Percentiles rank a stretch among this genome's conserved stretches.
Evolutionary conservation across 768 basidiomycete species (phyloP).

Genomic region (Leccinum arenicola): DNA sequence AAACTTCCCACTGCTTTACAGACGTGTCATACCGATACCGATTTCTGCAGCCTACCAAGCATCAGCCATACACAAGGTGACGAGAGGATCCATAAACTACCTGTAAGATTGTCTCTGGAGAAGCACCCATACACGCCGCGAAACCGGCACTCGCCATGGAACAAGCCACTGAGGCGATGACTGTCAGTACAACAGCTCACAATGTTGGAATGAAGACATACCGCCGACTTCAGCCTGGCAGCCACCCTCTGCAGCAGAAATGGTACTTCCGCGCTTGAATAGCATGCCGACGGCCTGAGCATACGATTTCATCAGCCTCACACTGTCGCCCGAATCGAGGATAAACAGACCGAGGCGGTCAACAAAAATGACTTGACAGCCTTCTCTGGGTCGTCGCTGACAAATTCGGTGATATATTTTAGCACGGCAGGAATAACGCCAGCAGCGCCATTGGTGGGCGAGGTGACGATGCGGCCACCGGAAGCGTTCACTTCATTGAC

Average conservation of each 20-base stretch:
- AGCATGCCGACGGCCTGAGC: constrained; percentile 86
- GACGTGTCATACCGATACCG: constrained; percentile 64
- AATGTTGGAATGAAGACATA: constrained; percentile 27
- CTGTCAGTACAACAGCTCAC: background rate
- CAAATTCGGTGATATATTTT: constrained; percentile 90
- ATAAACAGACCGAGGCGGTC: constrained; percentile 69
- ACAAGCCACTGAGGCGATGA: constrained; percentile 66
- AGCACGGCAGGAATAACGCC: constrained; percentile 92
- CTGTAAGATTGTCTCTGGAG: constrained; percentile 80
- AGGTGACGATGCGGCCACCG: constrained; percentile 92
- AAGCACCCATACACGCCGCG: constrained; percentile 91
- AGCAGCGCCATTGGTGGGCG: constrained; percentile 90
- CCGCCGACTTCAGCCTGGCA: constrained; percentile 96
- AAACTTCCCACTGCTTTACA: background rate
- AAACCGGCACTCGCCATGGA: constrained; percentile 96
- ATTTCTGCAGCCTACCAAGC: constrained; percentile 73
- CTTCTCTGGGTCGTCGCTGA: constrained; percentile 88
- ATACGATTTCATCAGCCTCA: constrained; percentile 9
- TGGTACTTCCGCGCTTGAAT: constrained; percentile 96
- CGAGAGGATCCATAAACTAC: constrained; percentile 32
- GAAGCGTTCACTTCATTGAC: constrained; percentile 94
- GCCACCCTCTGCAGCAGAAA: constrained; percentile 93
- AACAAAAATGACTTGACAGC: constrained; percentile 86
- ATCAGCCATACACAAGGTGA: background rate
- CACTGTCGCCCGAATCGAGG: background rate